phyloP scores from a whole-genome alignment of 345 rosid genomes.

The Rhodamnia argentea region DNA sequence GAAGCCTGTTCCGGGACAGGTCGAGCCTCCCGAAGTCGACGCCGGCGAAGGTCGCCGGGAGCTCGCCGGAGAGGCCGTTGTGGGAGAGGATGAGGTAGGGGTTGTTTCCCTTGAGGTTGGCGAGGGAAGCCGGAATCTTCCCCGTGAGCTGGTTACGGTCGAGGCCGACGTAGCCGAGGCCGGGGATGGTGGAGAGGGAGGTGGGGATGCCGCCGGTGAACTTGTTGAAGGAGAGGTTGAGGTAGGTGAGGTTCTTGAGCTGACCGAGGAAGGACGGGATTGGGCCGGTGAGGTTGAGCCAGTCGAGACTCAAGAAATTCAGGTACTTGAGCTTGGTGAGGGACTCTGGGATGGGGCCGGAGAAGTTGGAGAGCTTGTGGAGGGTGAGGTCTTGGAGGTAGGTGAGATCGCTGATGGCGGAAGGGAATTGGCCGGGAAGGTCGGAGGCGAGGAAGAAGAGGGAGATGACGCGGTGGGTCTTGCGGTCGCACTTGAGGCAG shows the following conservation, averaged over 20 bases:
- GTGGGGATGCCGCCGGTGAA: background rate
- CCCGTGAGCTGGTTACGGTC: background rate
- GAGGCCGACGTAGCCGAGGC: background rate
- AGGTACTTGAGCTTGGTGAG: slow-evolving; percentile 1
- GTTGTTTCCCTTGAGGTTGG: background rate
- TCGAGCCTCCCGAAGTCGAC: slow-evolving; percentile 2
- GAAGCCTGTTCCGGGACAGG: slow-evolving; percentile 6
- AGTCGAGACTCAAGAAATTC: background rate
- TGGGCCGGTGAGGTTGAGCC: slow-evolving; percentile 5
- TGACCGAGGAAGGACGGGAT: slow-evolving; percentile 1
- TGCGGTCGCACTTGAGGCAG: slow-evolving; percentile 1
- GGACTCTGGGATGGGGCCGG: slow-evolving; percentile 5
- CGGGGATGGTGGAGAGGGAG: background rate
- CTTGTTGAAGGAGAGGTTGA: slow-evolving; percentile 1
- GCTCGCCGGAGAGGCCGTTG: slow-evolving; percentile 6
- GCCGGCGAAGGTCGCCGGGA: background rate
- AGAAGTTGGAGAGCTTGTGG: slow-evolving; percentile 7
- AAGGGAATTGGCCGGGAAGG: background rate
- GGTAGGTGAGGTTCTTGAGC: slow-evolving; percentile 3
- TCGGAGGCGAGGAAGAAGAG: background rate
- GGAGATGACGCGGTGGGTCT: slow-evolving; percentile 5
- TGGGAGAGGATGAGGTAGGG: background rate
- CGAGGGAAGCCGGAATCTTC: background rate
- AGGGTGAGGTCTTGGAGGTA: slow-evolving; percentile 1
- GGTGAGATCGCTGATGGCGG: slow-evolving; percentile 3